Conservation (phyloP, 805 yeast genomes). For the Yamadazyma insecticola region DNA sequence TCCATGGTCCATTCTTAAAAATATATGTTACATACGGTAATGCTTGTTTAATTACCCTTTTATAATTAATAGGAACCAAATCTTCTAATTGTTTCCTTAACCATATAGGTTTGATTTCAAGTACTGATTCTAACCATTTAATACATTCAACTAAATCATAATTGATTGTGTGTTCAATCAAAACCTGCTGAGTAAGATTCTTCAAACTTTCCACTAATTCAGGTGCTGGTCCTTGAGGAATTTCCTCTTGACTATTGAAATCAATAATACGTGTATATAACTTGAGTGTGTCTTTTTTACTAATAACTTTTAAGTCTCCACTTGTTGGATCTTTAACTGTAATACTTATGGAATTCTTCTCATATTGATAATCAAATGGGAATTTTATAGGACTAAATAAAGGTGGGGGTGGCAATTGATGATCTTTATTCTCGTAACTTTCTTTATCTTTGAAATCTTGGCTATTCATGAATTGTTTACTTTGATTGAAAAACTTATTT, state of each 20-base stretch:
- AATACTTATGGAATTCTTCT: slow-evolving; percentile 58
- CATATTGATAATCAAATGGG: slow-evolving; percentile 75
- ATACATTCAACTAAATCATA: slow-evolving; percentile 39
- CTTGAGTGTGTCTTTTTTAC: slow-evolving; percentile 42
- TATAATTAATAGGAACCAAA: slow-evolving; percentile 45
- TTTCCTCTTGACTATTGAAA: slow-evolving; percentile 35
- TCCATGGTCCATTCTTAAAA: slow-evolving; percentile 90
- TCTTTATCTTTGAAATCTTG: slow-evolving; percentile 22
- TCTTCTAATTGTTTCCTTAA: slow-evolving; percentile 66
- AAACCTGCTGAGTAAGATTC: slow-evolving; percentile 29
- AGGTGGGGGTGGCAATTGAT: slow-evolving; percentile 82
- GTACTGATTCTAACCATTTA: slow-evolving; percentile 41
- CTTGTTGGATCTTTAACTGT: slow-evolving; percentile 49
- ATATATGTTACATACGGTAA: slow-evolving; percentile 81
- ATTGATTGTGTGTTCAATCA: slow-evolving; percentile 27
- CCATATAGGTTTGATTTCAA: slow-evolving; percentile 79
- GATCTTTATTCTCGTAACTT: slow-evolving; percentile 31
- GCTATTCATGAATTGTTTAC: slow-evolving; percentile 19
- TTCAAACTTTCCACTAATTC: slow-evolving; percentile 36
- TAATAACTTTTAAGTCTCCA: slow-evolving; percentile 52
- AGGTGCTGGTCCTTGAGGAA: slow-evolving; percentile 49
- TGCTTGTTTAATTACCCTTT: slow-evolving; percentile 59
- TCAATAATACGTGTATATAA: slow-evolving; percentile 51
- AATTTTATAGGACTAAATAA: slow-evolving; percentile 69
- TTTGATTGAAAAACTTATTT: slow-evolving; percentile 18